A percentile compares a stretch with the other conserved stretches of the same genome.
Evolutionary conservation across 148 eudicot species (phyloP).

Genomic region (Talinum fruticosum): DNA sequence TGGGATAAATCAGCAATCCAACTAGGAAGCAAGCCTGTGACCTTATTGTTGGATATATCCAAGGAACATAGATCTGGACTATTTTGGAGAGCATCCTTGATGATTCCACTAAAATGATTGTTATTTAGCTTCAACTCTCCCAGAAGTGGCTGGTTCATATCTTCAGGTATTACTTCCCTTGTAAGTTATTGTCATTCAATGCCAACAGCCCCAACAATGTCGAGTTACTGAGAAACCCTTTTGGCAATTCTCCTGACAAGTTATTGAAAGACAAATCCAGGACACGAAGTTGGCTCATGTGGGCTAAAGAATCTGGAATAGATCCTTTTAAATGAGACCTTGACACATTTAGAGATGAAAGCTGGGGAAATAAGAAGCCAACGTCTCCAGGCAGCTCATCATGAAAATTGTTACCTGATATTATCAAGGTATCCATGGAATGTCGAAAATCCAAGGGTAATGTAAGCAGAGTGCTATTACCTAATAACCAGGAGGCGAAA

Average conservation of each 20-base stretch:
- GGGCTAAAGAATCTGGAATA: not conserved
- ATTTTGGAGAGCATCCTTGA: not conserved
- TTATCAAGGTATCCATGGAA: not conserved
- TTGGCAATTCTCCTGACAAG: not conserved
- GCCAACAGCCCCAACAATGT: not conserved
- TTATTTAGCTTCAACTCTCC: not conserved
- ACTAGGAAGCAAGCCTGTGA: not conserved
- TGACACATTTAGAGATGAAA: not conserved
- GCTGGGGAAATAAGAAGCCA: not conserved
- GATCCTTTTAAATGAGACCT: slow-evolving; percentile 3
- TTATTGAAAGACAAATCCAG: not conserved
- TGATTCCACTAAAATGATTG: not conserved
- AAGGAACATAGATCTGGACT: not conserved
- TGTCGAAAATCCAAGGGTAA: not conserved
- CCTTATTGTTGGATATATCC: not conserved
- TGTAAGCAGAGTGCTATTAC: not conserved
- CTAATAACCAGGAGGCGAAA: slow-evolving; percentile 13
- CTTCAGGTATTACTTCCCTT: not conserved
- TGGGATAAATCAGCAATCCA: not conserved
- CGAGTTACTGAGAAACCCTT: not conserved
- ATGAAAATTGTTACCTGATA: not conserved
- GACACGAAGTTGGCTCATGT: not conserved
- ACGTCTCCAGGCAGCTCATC: slow-evolving; percentile 11
- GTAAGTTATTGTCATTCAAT: not conserved
- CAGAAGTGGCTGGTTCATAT: not conserved